These are phyloP conservation scores for Papiliotrema terrestris DNA, from an alignment of 1,284 basidiomycete species.

Conservation along the genomic window DNA sequence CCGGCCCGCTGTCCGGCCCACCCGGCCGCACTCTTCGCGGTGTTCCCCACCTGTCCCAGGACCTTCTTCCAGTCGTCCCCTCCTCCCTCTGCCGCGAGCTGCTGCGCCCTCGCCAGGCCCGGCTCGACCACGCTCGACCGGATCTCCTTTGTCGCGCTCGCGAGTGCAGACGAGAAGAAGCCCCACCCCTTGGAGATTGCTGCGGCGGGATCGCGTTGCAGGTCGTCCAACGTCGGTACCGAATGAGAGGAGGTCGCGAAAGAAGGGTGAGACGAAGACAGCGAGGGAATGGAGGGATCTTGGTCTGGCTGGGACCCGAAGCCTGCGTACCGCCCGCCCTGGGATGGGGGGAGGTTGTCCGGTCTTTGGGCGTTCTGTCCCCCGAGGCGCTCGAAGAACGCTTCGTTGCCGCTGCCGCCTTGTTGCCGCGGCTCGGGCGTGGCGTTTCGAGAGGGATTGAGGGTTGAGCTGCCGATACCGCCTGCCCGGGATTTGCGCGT, in stretches of 20 bases:
- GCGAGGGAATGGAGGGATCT: conserved; percentile 9
- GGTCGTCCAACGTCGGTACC: conserved; percentile 44
- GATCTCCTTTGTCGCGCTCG: conserved; percentile 40
- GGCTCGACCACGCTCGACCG: conserved; percentile 48
- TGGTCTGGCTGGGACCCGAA: conserved; percentile 45
- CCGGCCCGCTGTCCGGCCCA: conserved; percentile 38
- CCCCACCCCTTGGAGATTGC: conserved; percentile 50
- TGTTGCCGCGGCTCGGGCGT: neutral
- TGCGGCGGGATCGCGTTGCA: conserved; percentile 44
- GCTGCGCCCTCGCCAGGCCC: conserved; percentile 32
- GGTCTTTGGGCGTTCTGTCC: conserved; percentile 39
- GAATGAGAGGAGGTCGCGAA: conserved; percentile 41
- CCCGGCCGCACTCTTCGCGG: conserved; percentile 31
- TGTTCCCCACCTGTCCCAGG: conserved; percentile 17
- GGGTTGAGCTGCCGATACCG: conserved; percentile 18
- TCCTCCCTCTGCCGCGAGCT: conserved; percentile 22
- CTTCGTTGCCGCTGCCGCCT: conserved; percentile 39
- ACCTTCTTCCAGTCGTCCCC: conserved; percentile 37
- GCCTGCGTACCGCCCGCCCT: conserved; percentile 47
- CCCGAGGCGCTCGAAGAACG: conserved; percentile 48
- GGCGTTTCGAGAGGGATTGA: conserved; percentile 15
- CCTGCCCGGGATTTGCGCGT: conserved; percentile 43
- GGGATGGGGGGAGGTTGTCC: conserved; percentile 46
- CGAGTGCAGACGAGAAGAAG: conserved; percentile 46
- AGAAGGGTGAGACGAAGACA: conserved; percentile 31